Percentiles rank a stretch among this genome's conserved stretches.
These are phyloP conservation scores for Pseudocercospora crystallina DNA, from an alignment of 2,329 filamentous ascomycete species.

Conservation along the genomic window DNA sequence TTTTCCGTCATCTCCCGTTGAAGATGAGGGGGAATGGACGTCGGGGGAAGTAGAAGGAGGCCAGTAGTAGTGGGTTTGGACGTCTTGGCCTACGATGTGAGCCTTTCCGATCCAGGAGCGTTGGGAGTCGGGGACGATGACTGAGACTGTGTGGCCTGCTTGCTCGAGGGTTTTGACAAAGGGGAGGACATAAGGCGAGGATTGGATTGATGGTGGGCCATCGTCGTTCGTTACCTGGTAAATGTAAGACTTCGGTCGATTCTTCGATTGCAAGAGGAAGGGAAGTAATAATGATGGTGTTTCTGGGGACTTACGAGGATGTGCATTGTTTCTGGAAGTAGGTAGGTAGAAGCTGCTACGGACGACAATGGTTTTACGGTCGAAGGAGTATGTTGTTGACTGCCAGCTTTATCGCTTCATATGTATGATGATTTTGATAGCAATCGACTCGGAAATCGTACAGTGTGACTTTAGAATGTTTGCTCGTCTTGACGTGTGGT, in stretches of 20 bases:
- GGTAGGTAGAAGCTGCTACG: no score
- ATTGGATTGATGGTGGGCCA: slow-evolving; percentile 51
- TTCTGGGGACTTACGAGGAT: not conserved
- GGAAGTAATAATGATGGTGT: no score
- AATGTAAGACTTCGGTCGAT: no score
- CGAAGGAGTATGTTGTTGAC: not conserved
- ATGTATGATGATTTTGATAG: not conserved
- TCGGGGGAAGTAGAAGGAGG: slow-evolving; percentile 40
- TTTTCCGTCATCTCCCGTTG: slow-evolving; percentile 36
- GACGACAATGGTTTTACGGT: no score
- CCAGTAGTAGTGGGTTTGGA: slow-evolving; percentile 66
- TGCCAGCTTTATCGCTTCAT: not conserved
- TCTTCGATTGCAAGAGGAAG: no score
- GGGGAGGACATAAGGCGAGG: slow-evolving; percentile 52
- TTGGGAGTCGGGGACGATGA: slow-evolving; percentile 86
- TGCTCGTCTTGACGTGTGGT: not conserved
- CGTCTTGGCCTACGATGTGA: slow-evolving; percentile 79
- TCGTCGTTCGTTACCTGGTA: slow-evolving; percentile 55
- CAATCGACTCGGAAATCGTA: not conserved
- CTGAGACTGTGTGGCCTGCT: slow-evolving; percentile 82
- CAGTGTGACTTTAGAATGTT: no score
- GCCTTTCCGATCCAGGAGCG: slow-evolving; percentile 98
- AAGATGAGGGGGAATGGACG: slow-evolving; percentile 28
- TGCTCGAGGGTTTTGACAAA: slow-evolving; percentile 49
- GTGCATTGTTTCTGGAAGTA: slow-evolving; percentile 4